Conservation (phyloP, 1,284 basidiomycete species). For the Psilocybe mexicana region DNA sequence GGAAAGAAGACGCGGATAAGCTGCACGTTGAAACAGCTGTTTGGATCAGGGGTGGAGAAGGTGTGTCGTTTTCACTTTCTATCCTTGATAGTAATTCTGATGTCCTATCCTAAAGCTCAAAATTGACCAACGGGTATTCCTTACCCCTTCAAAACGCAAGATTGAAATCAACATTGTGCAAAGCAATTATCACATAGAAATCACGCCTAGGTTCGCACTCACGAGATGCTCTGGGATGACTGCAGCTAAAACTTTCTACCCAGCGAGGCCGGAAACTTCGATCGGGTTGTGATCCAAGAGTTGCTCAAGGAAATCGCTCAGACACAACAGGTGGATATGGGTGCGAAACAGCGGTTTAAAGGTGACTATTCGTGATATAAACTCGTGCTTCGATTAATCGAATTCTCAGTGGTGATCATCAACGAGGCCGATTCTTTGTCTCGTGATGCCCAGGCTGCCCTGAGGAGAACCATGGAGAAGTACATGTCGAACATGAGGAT, state of each 20-base stretch:
- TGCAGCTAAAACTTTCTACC: conserved; percentile 1
- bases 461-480: conserved; percentile 98
- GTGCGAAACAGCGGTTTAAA: conserved; percentile 96
- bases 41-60: conserved; percentile 92
- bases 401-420: conserved; percentile 86
- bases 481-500: conserved; percentile 98
- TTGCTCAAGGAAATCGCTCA: conserved; percentile 98
- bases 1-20: conserved; percentile 98
- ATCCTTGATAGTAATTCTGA: not conserved
- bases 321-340: conserved; percentile 97
- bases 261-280: conserved; percentile 96
- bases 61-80: conserved; percentile 39
- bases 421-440: conserved; percentile 96
- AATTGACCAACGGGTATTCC: conserved; percentile 96
- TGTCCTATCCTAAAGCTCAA: conserved; percentile 68
- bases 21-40: conserved; percentile 86
- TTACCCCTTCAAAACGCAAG: conserved; percentile 93
- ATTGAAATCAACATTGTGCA: conserved; percentile 97
- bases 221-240: not conserved
- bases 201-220: conserved; percentile 84
- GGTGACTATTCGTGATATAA: conserved; percentile 48
- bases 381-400: not conserved
- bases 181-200: conserved; percentile 96
- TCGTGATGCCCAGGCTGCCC: conserved; percentile 94
- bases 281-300: conserved; percentile 95